These are phyloP conservation scores for Lizonia empirigonia DNA, from an alignment of 2,329 filamentous ascomycete species.

Conservation along the genomic window DNA sequence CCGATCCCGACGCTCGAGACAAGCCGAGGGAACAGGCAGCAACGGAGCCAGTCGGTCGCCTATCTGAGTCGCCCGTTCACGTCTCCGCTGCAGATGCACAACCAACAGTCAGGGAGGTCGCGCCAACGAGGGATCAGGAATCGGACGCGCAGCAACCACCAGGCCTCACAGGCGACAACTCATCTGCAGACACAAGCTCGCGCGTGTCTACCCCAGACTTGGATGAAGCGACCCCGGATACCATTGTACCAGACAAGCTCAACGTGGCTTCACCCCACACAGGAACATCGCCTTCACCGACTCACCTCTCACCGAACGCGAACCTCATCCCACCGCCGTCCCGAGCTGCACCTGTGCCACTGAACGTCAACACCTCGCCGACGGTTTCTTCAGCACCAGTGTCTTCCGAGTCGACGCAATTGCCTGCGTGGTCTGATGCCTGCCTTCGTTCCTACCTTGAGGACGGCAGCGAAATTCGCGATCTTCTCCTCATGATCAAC, in stretches of 20 bases:
- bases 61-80: constrained; percentile 72
- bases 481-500: constrained; percentile 88
- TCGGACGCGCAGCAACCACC: constrained; percentile 58
- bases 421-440: constrained; percentile 82
- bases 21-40: constrained; percentile 26
- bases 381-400: constrained; percentile 35
- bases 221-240: constrained; percentile 38
- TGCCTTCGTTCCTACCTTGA: constrained; percentile 89
- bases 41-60: constrained; percentile 35
- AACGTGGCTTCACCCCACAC: constrained; percentile 25
- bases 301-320: constrained; percentile 26
- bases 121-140: constrained; percentile 32
- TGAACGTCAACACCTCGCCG: constrained; percentile 20
- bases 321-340: constrained; percentile 31
- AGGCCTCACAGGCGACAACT: constrained; percentile 71
- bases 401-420: constrained; percentile 55
- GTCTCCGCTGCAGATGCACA: constrained; percentile 62
- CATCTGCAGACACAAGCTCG: constrained; percentile 64
- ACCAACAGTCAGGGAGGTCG: constrained; percentile 36
- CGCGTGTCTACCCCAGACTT: constrained; percentile 45
- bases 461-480: constrained; percentile 83
- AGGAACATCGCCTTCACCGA: constrained; percentile 30
- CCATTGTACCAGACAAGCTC: constrained; percentile 33
- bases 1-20: constrained; percentile 46
- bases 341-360: constrained; percentile 47